Evolutionary conservation across 2,329 filamentous ascomycete genomes (phyloP).

Genomic region (Colletotrichum orbiculare): DNA sequence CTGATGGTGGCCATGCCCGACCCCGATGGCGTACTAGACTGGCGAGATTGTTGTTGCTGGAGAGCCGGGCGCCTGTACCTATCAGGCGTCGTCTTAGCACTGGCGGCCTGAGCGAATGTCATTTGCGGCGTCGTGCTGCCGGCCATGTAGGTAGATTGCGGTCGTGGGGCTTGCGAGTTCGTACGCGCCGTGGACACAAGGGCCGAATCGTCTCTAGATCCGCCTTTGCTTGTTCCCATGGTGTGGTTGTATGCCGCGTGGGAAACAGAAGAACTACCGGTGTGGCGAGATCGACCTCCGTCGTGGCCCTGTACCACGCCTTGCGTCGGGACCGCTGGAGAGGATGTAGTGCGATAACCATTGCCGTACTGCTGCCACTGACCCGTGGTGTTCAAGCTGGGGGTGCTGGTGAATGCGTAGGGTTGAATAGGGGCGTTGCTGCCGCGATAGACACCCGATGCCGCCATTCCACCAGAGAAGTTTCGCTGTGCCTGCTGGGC

Average conservation of each 20-base stretch:
- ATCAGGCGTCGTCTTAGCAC: constrained; percentile 79
- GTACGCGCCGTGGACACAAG: constrained; percentile 54
- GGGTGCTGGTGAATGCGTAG: constrained; percentile 81
- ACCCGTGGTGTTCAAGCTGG: constrained; percentile 67
- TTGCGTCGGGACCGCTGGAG: constrained; percentile 55
- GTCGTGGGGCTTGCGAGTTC: constrained; percentile 52
- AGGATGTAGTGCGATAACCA: constrained; percentile 59
- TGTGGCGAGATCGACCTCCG: constrained; percentile 43
- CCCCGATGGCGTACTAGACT: constrained; percentile 57
- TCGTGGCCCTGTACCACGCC: constrained; percentile 48
- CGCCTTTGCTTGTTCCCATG: constrained; percentile 50
- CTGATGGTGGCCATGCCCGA: constrained; percentile 65
- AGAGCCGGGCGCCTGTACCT: constrained; percentile 79
- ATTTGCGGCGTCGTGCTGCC: constrained; percentile 55
- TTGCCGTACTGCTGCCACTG: constrained; percentile 63
- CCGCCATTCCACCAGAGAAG: constrained; percentile 61
- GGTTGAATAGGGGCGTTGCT: constrained; percentile 74
- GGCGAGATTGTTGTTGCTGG: constrained; percentile 50
- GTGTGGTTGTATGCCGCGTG: constrained; percentile 53
- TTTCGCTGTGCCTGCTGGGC: constrained; percentile 58
- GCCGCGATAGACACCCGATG: constrained; percentile 64
- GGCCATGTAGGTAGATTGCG: constrained; percentile 56
- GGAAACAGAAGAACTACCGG: constrained; percentile 51
- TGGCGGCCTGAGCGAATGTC: constrained; percentile 66
- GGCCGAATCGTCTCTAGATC: constrained; percentile 64